Base-by-base conservation (phyloP, 78 protist genomes). In the Dictyostelium firmibasis region DNA sequence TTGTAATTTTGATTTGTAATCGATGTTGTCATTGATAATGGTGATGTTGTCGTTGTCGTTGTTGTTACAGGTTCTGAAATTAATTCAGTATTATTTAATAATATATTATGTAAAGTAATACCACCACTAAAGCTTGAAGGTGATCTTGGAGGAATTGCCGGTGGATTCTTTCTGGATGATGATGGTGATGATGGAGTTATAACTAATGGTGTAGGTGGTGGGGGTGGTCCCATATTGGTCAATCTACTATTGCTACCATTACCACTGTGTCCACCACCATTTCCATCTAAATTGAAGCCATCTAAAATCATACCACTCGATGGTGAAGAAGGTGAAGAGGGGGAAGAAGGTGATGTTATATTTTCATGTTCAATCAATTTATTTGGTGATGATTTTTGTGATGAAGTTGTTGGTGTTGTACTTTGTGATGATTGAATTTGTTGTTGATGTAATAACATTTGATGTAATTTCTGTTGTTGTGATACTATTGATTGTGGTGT, bases 111-210 rank as follows among this genome's bases (percentile, higher is more conserved):
- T 29, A 50, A 33, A 33, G 41, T 33, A 33, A 25, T 20, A 57
- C 67, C n/a, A 57, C 67, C 67, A 41, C 83, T 36, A 82, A 82
- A 82, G 36, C 86, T 81, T 11, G 78, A 47, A 5, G 86, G 86
- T 31, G 94, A 81, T 29, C 94, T 69, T 41, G 94, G 94, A n/a
- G 94, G 94, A 70, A 72, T 72, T 16, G 79, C 79, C 11, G 79
- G 79, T 33, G 79, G 79, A 33, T 72, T 72, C 35, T 35, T 29
- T 72, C 43, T 72, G 2, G 4, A 10, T 11, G 79, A 72, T 0
- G 79, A 72, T 16, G 87, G 70, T 20, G 94, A 85, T 29, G 93
- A 78, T 33, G 79, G 79, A 35, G 64, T 75, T 35, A 75, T 35
- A 14, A 27, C n/a, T 25, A 36, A 27, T 7, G 67, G 67, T 16